Evolutionary conservation across 345 rosid genomes (phyloP).

Genomic region (Balakata baccata): DNA sequence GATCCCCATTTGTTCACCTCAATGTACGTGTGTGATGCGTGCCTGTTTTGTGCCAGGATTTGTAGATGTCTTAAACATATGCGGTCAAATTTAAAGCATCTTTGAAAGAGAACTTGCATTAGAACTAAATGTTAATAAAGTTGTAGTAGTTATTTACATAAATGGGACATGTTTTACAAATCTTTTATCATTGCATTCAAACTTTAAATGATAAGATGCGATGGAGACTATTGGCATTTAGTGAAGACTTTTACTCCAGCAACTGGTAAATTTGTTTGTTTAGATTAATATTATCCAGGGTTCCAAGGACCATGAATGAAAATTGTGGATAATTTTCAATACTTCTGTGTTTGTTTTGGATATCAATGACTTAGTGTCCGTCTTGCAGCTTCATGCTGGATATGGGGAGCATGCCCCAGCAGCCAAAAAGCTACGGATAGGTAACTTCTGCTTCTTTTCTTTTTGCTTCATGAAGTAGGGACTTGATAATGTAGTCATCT

Average conservation of each 20-base stretch:
- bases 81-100: neutral
- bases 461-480: neutral
- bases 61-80: neutral
- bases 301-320: neutral
- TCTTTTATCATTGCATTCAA: neutral
- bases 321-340: neutral
- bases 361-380: constrained; percentile 8
- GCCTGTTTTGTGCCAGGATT: constrained; percentile 2
- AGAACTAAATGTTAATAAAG: neutral
- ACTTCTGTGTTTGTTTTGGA: neutral
- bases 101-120: neutral
- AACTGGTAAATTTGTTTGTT: neutral
- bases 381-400: constrained; percentile 81
- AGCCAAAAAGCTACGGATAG: constrained; percentile 48
- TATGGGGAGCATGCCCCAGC: constrained; percentile 49
- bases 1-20: neutral
- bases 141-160: neutral
- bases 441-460: constrained; percentile 22
- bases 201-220: neutral
- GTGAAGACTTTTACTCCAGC: neutral
- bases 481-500: neutral
- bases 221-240: neutral
- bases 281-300: no score
- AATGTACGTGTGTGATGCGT: neutral
- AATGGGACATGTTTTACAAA: neutral